Evolutionary conservation across 2,329 filamentous ascomycete genomes (phyloP).

Genomic region (Colletotrichum neosansevieriae): DNA sequence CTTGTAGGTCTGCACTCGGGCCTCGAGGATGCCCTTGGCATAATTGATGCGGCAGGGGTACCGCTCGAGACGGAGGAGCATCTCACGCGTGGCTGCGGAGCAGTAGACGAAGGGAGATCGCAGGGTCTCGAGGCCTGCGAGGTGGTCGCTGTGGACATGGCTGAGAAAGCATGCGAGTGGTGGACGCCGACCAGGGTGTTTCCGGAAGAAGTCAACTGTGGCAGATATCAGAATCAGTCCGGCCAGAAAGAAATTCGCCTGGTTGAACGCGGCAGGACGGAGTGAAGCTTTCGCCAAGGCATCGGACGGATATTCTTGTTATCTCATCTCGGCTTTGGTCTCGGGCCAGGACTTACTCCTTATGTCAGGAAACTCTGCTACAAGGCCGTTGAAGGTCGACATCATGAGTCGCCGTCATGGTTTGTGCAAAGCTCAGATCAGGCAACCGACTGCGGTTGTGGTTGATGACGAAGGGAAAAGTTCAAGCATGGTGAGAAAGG

Average conservation of each 20-base stretch:
- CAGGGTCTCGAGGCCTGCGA: conserved; percentile 82
- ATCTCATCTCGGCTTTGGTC: conserved; percentile 8
- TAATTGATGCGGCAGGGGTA: conserved; percentile 86
- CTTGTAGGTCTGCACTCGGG: conserved; percentile 79
- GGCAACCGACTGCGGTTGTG: background rate
- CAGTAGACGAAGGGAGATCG: conserved; percentile 90
- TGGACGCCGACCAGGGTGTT: conserved; percentile 62
- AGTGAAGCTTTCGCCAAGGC: background rate
- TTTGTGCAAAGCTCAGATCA: background rate
- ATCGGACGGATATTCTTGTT: background rate
- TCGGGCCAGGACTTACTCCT: conserved; percentile 61
- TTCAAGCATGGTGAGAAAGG: background rate
- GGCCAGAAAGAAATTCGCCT: background rate
- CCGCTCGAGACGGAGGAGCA: conserved; percentile 84
- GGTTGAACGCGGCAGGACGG: conserved; percentile 32
- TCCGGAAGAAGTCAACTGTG: conserved; percentile 84
- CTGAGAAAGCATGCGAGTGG: conserved; percentile 89
- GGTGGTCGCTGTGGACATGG: conserved; percentile 93
- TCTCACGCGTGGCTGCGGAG: conserved; percentile 83
- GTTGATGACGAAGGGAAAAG: background rate
- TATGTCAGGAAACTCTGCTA: conserved; percentile 84
- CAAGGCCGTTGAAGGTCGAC: conserved; percentile 82
- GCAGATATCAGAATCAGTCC: conserved; percentile 26
- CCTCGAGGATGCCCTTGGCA: conserved; percentile 81
- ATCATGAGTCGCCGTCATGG: conserved; percentile 56